Evolutionary conservation across 1,284 basidiomycete genomes (phyloP).

Genomic region (Pseudozyma thailandica): DNA sequence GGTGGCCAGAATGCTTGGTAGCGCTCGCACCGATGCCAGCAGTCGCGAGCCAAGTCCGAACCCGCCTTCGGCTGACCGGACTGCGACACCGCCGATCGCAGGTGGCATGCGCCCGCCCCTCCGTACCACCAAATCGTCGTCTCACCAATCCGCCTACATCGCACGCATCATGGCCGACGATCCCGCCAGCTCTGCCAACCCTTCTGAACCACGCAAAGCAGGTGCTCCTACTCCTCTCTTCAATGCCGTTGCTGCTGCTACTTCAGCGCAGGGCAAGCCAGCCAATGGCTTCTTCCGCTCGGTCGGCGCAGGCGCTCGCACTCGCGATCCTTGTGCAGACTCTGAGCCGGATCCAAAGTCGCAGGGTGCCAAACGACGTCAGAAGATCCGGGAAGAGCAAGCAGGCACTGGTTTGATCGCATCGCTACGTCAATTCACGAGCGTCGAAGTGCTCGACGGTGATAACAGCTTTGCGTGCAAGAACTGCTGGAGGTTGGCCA

Average conservation of each 20-base stretch:
- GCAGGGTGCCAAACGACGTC: constrained; percentile 37
- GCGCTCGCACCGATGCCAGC: constrained; percentile 22
- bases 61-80: constrained; percentile 15
- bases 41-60: constrained; percentile 47
- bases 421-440: constrained; percentile 84
- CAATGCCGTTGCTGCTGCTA: constrained; percentile 21
- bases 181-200: constrained; percentile 11
- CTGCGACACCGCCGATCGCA: constrained; percentile 2
- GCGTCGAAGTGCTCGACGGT: constrained; percentile 88
- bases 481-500: constrained; percentile 87
- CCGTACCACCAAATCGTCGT: constrained; percentile 30
- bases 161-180: constrained; percentile 49
- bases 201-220: constrained; percentile 13
- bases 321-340: constrained; percentile 20
- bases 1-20: constrained; percentile 43
- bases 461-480: constrained; percentile 93
- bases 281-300: constrained; percentile 35
- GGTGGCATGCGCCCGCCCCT: constrained; percentile 29
- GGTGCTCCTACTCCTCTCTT: constrained; percentile 28
- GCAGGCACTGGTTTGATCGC: constrained; percentile 70
- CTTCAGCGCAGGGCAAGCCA: constrained; percentile 26
- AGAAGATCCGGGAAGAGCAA: constrained; percentile 42
- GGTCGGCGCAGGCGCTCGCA: constrained; percentile 16
- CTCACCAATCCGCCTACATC: constrained; percentile 47
- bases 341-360: constrained; percentile 43